These are phyloP conservation scores for Venturia nashicola DNA, from an alignment of 2,329 filamentous ascomycete genomes.

Conservation along the genomic window DNA sequence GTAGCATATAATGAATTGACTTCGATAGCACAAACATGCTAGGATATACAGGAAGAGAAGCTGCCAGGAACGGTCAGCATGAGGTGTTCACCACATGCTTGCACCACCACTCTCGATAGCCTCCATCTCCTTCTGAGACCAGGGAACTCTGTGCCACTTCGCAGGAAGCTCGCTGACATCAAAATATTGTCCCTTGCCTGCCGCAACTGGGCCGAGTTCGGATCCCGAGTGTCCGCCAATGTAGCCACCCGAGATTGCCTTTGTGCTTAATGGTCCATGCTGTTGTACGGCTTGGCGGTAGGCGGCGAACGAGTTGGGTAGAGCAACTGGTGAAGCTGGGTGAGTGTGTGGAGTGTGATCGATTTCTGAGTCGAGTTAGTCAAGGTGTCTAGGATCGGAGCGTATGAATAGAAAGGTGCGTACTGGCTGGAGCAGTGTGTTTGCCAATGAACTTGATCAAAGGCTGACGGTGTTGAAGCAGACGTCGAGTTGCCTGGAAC, in stretches of 20 bases:
- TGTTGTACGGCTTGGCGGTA: slow-evolving; percentile 71
- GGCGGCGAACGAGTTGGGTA: slow-evolving; percentile 59
- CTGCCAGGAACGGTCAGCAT: background rate
- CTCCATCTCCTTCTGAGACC: slow-evolving; percentile 79
- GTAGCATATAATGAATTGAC: background rate
- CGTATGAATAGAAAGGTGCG: slow-evolving; percentile 13
- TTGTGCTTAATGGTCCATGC: slow-evolving; percentile 54
- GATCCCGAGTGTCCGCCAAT: slow-evolving; percentile 54
- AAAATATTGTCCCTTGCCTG: slow-evolving; percentile 66
- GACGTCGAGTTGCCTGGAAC: slow-evolving; percentile 30
- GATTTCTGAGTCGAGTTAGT: slow-evolving; percentile 39
- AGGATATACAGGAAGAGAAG: background rate
- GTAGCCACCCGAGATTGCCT: slow-evolving; percentile 19
- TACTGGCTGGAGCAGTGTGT: slow-evolving; percentile 32
- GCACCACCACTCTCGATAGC: slow-evolving; percentile 90
- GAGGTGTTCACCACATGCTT: slow-evolving; percentile 4
- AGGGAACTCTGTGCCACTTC: slow-evolving; percentile 66
- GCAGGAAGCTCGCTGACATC: slow-evolving; percentile 78
- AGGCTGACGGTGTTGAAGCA: slow-evolving; percentile 35
- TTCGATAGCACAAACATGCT: background rate
- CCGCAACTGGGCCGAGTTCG: slow-evolving; percentile 58
- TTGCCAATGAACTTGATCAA: slow-evolving; percentile 40
- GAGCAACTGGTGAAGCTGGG: slow-evolving; percentile 53
- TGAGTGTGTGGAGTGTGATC: slow-evolving; percentile 65
- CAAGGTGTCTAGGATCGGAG: background rate